phyloP scores from a whole-genome alignment of 495 filamentous ascomycete species.

The Lichina pygmaea region DNA sequence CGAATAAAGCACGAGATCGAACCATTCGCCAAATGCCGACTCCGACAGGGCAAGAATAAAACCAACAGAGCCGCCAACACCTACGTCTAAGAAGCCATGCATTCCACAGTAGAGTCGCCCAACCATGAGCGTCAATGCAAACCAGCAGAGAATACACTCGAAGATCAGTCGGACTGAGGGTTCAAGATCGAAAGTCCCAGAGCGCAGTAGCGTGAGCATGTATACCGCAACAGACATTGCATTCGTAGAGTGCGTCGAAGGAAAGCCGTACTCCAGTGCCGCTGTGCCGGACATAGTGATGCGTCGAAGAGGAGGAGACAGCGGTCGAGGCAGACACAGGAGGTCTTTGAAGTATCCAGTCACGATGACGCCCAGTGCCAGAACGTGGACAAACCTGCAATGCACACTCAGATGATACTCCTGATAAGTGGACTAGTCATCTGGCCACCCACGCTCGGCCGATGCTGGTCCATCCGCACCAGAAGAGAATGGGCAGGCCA shows the following conservation, averaged over 20 bases:
- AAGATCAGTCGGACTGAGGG: conserved; percentile 25
- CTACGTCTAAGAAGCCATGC: conserved; percentile 87
- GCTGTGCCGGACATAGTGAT: conserved; percentile 94
- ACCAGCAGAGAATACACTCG: conserved; percentile 45
- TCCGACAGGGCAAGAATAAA: conserved; percentile 39
- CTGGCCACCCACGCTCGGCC: conserved; percentile 44
- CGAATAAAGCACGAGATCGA: conserved; percentile 38
- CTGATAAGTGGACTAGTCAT: neutral
- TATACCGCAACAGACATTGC: conserved; percentile 87
- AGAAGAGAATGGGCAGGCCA: conserved; percentile 74
- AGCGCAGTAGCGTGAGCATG: conserved; percentile 33
- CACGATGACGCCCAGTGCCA: conserved; percentile 75
- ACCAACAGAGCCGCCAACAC: conserved; percentile 51
- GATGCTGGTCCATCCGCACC: conserved; percentile 62
- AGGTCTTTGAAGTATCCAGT: conserved; percentile 87
- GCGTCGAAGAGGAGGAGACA: conserved; percentile 76
- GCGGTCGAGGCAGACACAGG: conserved; percentile 74
- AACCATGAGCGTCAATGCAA: conserved; percentile 69
- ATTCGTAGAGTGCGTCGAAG: conserved; percentile 90
- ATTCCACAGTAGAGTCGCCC: conserved; percentile 92
- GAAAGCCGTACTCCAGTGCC: conserved; percentile 89
- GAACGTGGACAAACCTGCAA: conserved; percentile 55
- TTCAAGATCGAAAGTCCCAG: conserved; percentile 14
- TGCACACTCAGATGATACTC: conserved; percentile 1
- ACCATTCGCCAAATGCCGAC: conserved; percentile 34